These are phyloP conservation scores for Cordyceps tenuipes DNA, from an alignment of 2,329 filamentous ascomycete genomes.

Conservation along the genomic window DNA sequence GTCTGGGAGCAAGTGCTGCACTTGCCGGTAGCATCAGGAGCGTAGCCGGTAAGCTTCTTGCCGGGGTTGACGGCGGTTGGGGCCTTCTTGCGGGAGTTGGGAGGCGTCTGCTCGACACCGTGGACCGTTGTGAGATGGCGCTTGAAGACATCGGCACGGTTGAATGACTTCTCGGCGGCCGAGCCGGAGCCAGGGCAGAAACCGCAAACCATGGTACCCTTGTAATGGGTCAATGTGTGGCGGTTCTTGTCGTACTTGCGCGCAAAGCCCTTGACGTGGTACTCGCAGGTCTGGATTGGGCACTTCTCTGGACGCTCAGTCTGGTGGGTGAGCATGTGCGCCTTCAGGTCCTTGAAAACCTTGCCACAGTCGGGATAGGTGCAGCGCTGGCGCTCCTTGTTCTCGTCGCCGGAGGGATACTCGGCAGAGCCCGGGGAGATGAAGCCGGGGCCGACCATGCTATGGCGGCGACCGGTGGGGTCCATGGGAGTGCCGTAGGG, in stretches of 20 bases:
- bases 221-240: slow-evolving; percentile 91
- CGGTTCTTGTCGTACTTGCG: slow-evolving; percentile 96
- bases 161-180: slow-evolving; percentile 88
- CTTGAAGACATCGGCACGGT: slow-evolving; percentile 93
- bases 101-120: slow-evolving; percentile 84
- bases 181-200: slow-evolving; percentile 89
- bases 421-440: slow-evolving; percentile 55
- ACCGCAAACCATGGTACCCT: slow-evolving; percentile 93
- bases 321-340: slow-evolving; percentile 91
- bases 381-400: slow-evolving; percentile 64
- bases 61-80: slow-evolving; percentile 30
- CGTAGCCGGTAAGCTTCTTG: slow-evolving; percentile 63
- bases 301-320: slow-evolving; percentile 89
- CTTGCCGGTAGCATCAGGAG: slow-evolving; percentile 77
- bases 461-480: slow-evolving; percentile 50
- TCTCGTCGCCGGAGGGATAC: slow-evolving; percentile 52
- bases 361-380: slow-evolving; percentile 77
- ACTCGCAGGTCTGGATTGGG: slow-evolving; percentile 85
- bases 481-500: slow-evolving; percentile 42
- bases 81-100: slow-evolving; percentile 76
- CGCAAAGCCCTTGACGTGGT: slow-evolving; percentile 85
- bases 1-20: slow-evolving; percentile 90
- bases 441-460: slow-evolving; percentile 52
- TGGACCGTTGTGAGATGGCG: slow-evolving; percentile 85
- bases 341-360: slow-evolving; percentile 83